phyloP scores from a whole-genome alignment of 2,329 filamentous ascomycete species.

The Cladorrhinum sp. region DNA sequence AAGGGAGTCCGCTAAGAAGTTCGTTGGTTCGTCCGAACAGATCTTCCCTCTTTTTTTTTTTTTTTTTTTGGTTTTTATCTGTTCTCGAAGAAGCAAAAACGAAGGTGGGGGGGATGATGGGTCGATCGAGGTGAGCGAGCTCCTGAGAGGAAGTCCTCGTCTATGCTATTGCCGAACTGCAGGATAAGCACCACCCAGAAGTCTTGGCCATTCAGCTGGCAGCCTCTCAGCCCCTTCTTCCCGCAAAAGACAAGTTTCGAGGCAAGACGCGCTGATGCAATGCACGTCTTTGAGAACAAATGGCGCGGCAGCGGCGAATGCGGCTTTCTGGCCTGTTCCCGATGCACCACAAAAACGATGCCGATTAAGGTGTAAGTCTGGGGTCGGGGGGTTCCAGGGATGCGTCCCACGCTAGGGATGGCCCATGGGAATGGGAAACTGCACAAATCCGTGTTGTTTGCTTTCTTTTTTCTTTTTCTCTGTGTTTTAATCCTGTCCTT shows the following conservation, averaged over 20 bases:
- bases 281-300: slow-evolving; percentile 20
- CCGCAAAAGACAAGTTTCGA: slow-evolving; percentile 4
- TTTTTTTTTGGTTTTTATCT: slow-evolving; percentile 7
- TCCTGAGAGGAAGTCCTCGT: slow-evolving; percentile 4
- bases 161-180: slow-evolving; percentile 22
- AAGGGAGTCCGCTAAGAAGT: slow-evolving; percentile 12
- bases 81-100: not conserved
- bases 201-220: slow-evolving; percentile 26
- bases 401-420: slow-evolving; percentile 19
- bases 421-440: slow-evolving; percentile 18
- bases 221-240: slow-evolving; percentile 16
- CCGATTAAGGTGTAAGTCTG: not conserved
- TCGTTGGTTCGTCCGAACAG: slow-evolving; percentile 1
- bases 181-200: slow-evolving; percentile 22
- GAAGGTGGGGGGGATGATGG: slow-evolving; percentile 7
- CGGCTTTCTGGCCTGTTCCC: slow-evolving; percentile 15
- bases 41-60: not conserved
- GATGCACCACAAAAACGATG: slow-evolving; percentile 14
- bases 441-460: not conserved
- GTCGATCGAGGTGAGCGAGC: slow-evolving; percentile 4
- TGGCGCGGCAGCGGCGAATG: slow-evolving; percentile 20
- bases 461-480: not conserved
- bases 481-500: slow-evolving; percentile 5
- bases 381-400: not conserved
- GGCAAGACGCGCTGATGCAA: slow-evolving; percentile 8